Conservation (phyloP, 768 basidiomycete genomes). For the Kwoniella sp. region DNA sequence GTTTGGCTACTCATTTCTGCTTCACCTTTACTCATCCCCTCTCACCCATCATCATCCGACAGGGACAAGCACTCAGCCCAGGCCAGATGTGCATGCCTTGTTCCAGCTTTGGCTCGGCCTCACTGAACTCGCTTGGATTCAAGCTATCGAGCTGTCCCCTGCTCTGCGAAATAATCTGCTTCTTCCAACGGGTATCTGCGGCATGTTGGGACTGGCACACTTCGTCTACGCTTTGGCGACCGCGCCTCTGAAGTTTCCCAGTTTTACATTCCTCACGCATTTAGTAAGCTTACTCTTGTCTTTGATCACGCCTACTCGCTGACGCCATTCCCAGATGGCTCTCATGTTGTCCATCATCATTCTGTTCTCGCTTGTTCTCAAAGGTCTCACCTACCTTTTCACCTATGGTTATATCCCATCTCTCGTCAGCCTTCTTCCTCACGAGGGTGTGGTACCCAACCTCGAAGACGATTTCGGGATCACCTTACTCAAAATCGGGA, state of each 20-base stretch:
- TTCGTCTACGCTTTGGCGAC: conserved; percentile 46
- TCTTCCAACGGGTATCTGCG: conserved; percentile 46
- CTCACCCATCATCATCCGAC: conserved; percentile 48
- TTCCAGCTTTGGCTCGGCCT: conserved; percentile 50
- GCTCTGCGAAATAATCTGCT: conserved; percentile 34
- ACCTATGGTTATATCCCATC: conserved; percentile 50
- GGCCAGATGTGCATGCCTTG: conserved; percentile 49
- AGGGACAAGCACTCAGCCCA: conserved; percentile 30
- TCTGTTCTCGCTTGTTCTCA: conserved; percentile 33
- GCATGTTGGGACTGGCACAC: conserved; percentile 38
- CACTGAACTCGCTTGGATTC: conserved; percentile 47
- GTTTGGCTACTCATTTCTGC: conserved; percentile 51
- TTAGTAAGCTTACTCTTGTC: conserved; percentile 33
- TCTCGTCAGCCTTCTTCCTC: conserved; percentile 42
- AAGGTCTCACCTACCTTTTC: conserved; percentile 44
- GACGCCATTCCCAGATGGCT: conserved; percentile 33
- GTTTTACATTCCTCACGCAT: conserved; percentile 51
- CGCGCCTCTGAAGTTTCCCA: conserved; percentile 50
- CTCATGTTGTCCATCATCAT: conserved; percentile 43
- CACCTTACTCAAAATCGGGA: conserved; percentile 47
- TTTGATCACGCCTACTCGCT: neutral
- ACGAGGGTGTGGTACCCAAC: conserved; percentile 42
- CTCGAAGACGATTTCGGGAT: conserved; percentile 50
- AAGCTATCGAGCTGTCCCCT: conserved; percentile 42
- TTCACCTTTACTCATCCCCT: conserved; percentile 51